Evolutionary conservation across 2,329 filamentous ascomycete species (phyloP).

Genomic region (Didymella segeticola): DNA sequence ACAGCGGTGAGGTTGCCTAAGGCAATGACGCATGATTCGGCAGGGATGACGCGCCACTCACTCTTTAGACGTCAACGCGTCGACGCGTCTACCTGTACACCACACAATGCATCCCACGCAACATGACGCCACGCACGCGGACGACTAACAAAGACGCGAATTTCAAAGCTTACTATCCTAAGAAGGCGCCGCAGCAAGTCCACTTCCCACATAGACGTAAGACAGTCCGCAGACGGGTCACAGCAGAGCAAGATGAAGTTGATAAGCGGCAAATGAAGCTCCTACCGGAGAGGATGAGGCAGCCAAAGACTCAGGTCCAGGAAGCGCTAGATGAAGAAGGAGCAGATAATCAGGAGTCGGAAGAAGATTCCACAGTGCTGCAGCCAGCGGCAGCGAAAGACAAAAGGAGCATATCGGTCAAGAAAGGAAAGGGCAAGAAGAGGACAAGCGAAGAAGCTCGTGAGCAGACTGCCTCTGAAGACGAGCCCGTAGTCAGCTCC

Average conservation of each 20-base stretch:
- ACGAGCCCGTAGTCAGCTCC: conserved; percentile 6
- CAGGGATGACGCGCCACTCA: conserved; percentile 6
- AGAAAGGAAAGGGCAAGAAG: conserved; percentile 24
- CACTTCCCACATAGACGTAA: conserved; percentile 40
- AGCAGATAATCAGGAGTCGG: too few relatives aligned
- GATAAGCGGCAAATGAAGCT: conserved; percentile 39
- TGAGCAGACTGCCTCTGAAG: conserved; percentile 10
- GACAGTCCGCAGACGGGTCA: conserved; percentile 31
- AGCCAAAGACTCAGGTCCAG: conserved; percentile 11
- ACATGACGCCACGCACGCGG: conserved; percentile 40
- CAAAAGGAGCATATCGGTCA: background rate
- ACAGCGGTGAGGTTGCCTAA: background rate
- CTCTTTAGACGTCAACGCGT: conserved; percentile 17
- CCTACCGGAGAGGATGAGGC: conserved; percentile 36
- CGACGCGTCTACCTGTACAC: conserved; percentile 11
- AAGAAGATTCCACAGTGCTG: background rate
- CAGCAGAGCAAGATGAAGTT: conserved; percentile 19
- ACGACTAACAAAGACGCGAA: conserved; percentile 33
- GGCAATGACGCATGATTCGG: conserved; percentile 4
- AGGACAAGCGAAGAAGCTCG: conserved; percentile 19
- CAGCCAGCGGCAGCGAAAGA: background rate
- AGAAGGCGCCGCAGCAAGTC: conserved; percentile 38
- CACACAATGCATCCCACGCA: conserved; percentile 6
- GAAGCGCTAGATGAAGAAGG: conserved; percentile 22
- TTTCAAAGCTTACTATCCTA: conserved; percentile 42